Conservation (phyloP, 345 rosid species). For the Bretschneidera sinensis region DNA sequence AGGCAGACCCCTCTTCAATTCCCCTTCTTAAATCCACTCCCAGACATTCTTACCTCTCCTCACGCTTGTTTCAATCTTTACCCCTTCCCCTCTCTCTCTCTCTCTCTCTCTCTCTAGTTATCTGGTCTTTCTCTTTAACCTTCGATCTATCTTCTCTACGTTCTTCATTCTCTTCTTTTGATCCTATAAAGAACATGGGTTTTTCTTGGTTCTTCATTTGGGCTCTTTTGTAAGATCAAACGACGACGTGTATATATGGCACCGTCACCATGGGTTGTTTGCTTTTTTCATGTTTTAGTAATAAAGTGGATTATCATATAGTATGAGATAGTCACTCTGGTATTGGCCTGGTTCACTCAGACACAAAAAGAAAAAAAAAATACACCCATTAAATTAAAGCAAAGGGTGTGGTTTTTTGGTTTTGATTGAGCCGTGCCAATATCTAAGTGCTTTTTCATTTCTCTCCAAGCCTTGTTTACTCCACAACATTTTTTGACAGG, state of each 20-base stretch:
- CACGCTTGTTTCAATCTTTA: conserved; percentile 20
- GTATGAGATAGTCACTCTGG: conserved; percentile 51
- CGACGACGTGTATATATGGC: no score
- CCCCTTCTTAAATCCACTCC: conserved; percentile 37
- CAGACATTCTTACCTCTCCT: conserved; percentile 48
- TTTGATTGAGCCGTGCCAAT: conserved; percentile 99
- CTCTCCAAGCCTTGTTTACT: conserved; percentile 6
- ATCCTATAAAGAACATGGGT: background rate
- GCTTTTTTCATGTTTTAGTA: no score
- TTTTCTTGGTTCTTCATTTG: background rate
- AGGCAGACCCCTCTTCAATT: conserved; percentile 36
- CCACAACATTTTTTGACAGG: background rate
- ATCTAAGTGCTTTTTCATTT: conserved; percentile 69
- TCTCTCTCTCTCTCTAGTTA: background rate
- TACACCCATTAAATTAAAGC: background rate
- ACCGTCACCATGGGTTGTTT: no score
- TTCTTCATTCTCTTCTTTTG: background rate
- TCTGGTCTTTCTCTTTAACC: no score
- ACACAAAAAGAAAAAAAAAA: conserved; percentile 2
- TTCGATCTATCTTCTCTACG: background rate
- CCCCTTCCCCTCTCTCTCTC: conserved; percentile 3
- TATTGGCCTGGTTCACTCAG: conserved; percentile 99
- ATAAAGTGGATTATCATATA: no score
- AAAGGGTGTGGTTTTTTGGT: background rate
- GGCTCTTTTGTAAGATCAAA: no score